Evolutionary conservation across 2,329 filamentous ascomycete genomes (phyloP).

Genomic region (Zymoseptoria passerinii): DNA sequence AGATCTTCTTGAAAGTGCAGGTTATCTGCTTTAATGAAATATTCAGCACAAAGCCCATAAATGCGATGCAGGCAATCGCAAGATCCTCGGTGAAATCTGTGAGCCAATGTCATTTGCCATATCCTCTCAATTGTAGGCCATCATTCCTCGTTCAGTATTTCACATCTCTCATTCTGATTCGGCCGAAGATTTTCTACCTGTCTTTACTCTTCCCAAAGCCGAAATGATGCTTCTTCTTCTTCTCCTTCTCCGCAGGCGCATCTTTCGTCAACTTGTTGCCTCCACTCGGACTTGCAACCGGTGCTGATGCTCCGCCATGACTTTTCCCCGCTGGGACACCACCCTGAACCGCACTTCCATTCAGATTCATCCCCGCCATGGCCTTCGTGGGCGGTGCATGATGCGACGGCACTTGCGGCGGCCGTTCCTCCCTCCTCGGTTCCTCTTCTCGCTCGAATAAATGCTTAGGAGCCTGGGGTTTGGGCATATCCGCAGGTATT

Average conservation of each 20-base stretch:
- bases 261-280: slow-evolving; percentile 47
- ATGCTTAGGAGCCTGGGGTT: slow-evolving; percentile 74
- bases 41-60: too few relatives aligned
- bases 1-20: too few relatives aligned
- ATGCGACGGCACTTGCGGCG: slow-evolving; percentile 21
- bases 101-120: background rate
- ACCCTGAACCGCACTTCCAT: slow-evolving; percentile 8
- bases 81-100: background rate
- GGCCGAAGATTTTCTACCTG: background rate
- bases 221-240: slow-evolving; percentile 29
- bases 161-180: background rate
- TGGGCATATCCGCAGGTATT: slow-evolving; percentile 71
- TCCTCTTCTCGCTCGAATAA: slow-evolving; percentile 65
- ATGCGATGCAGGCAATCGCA: too few relatives aligned
- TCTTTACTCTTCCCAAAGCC: slow-evolving; percentile 25
- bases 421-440: slow-evolving; percentile 42
- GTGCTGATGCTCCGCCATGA: background rate
- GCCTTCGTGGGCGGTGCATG: slow-evolving; percentile 44
- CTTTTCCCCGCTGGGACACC: too few relatives aligned
- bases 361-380: slow-evolving; percentile 50
- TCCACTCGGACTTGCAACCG: background rate
- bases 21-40: too few relatives aligned
- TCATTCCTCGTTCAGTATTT: too few relatives aligned
- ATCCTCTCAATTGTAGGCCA: background rate
- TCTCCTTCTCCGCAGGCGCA: slow-evolving; percentile 46